These are phyloP conservation scores for Amborella trichopoda DNA, from an alignment of 164 flowering plant genomes.

Conservation along the genomic window DNA sequence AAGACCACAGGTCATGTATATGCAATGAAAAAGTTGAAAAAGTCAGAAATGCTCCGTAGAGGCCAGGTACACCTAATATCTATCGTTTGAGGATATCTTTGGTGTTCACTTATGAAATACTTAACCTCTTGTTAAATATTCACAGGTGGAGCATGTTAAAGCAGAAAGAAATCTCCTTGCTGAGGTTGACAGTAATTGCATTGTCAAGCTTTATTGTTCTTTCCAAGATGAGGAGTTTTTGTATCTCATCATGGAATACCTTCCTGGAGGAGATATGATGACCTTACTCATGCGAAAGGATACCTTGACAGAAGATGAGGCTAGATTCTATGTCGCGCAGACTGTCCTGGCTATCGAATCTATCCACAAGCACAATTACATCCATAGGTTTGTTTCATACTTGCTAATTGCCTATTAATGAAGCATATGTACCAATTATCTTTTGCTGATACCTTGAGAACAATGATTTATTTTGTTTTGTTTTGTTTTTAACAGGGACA, in stretches of 20 bases:
- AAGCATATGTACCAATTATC: not conserved
- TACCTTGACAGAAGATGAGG: constrained; percentile 37
- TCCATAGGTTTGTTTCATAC: constrained; percentile 27
- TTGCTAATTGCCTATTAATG: not conserved
- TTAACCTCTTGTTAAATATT: not conserved
- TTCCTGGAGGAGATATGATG: constrained; percentile 56
- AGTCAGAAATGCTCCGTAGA: constrained; percentile 32
- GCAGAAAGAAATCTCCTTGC: constrained; percentile 47
- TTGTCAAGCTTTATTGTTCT: constrained; percentile 43
- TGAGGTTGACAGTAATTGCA: constrained; percentile 40
- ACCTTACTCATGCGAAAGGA: constrained; percentile 43
- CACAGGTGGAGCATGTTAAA: constrained; percentile 45
- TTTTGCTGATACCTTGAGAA: not conserved
- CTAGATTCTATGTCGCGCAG: constrained; percentile 37
- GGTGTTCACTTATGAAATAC: not conserved
- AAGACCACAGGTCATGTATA: constrained; percentile 25
- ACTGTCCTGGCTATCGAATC: constrained; percentile 47
- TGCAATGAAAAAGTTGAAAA: constrained; percentile 33
- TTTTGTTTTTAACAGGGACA: constrained; percentile 20
- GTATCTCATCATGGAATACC: constrained; percentile 43
- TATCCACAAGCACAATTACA: constrained; percentile 43
- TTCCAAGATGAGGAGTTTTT: constrained; percentile 43
- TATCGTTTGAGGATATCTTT: not conserved
- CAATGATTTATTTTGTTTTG: not conserved
- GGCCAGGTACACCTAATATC: constrained; percentile 18